Conservation (phyloP, 345 rosid species). For the Gossypium longicalyx region DNA sequence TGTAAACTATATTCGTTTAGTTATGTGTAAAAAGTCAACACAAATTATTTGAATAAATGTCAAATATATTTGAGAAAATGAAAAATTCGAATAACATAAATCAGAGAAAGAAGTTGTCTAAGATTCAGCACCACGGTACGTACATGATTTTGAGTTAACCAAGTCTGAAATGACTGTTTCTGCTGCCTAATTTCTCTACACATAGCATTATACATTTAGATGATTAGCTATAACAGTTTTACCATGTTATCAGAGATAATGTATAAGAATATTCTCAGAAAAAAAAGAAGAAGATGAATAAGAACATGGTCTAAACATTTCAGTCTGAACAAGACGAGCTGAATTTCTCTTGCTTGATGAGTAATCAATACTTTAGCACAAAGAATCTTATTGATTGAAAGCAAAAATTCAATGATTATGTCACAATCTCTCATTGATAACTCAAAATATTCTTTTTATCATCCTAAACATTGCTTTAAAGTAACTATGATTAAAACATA, state of each 20-base stretch:
- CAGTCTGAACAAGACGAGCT: background rate
- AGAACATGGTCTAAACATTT: background rate
- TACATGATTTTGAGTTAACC: background rate
- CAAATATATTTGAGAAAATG: no score
- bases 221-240: background rate
- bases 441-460: conserved; percentile 16
- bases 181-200: background rate
- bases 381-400: conserved; percentile 4
- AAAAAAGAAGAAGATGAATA: background rate
- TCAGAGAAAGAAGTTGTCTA: background rate
- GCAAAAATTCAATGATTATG: conserved; percentile 28
- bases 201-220: background rate
- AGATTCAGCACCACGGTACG: background rate
- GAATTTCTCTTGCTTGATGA: background rate
- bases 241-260: background rate
- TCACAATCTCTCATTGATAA: conserved; percentile 12
- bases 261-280: background rate
- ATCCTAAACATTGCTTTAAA: conserved; percentile 29
- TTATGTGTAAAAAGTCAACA: background rate
- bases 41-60: background rate
- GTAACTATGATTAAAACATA: conserved; percentile 11
- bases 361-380: conserved; percentile 9
- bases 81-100: no score
- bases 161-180: background rate
- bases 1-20: background rate